Percentiles rank a stretch among this genome's conserved stretches.
Conservation (phyloP, 495 filamentous ascomycete species). For the Pyronema omphalodes region DNA sequence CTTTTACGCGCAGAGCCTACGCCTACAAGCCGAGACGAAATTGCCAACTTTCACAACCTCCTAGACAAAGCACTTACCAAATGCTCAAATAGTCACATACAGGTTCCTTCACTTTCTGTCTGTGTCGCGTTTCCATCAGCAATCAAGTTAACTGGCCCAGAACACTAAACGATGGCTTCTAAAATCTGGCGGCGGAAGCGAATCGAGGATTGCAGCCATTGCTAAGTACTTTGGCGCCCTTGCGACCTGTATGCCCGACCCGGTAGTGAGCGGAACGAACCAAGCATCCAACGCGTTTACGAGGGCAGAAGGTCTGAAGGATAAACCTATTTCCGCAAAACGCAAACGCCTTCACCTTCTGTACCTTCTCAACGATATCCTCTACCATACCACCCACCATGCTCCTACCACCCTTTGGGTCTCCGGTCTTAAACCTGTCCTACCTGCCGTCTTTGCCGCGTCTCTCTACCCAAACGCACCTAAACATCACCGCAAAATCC, state of each 20-base stretch:
- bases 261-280: slow-evolving; percentile 11
- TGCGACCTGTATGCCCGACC: slow-evolving; percentile 35
- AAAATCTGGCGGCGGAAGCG: slow-evolving; percentile 44
- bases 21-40: slow-evolving; percentile 49
- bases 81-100: slow-evolving; percentile 72
- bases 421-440: slow-evolving; percentile 39
- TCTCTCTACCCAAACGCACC: no score
- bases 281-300: slow-evolving; percentile 6
- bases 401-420: slow-evolving; percentile 43
- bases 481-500: slow-evolving; percentile 47
- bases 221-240: slow-evolving; percentile 62
- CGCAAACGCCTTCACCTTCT: slow-evolving; percentile 59
- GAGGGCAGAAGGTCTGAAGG: slow-evolving; percentile 19
- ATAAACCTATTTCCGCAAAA: slow-evolving; percentile 37
- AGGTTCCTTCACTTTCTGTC: slow-evolving; percentile 39
- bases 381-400: slow-evolving; percentile 55
- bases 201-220: slow-evolving; percentile 41
- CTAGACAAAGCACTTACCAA: slow-evolving; percentile 49
- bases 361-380: slow-evolving; percentile 64
- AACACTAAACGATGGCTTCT: slow-evolving; percentile 77
- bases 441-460: slow-evolving; percentile 40
- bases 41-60: slow-evolving; percentile 48
- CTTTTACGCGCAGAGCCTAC: slow-evolving; percentile 54
- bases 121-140: no score
- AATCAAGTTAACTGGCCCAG: slow-evolving; percentile 27